Evolutionary conservation across 2,329 filamentous ascomycete species (phyloP).

Genomic region (Exophiala sideris): DNA sequence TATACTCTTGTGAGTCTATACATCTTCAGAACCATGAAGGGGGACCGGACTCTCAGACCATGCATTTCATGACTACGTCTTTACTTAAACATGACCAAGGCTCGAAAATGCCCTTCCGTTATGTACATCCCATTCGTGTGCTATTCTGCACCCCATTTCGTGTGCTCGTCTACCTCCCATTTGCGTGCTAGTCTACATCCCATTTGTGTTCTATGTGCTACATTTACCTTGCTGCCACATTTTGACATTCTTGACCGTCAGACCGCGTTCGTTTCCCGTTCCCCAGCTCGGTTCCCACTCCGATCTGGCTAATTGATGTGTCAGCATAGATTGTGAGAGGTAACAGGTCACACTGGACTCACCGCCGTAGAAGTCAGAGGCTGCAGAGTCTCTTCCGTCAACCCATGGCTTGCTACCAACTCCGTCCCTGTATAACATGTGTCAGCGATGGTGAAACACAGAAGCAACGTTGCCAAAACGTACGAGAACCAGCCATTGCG

Average conservation of each 20-base stretch:
- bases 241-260: slow-evolving; percentile 47
- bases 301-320: slow-evolving; percentile 9
- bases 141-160: slow-evolving; percentile 11
- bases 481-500: slow-evolving; percentile 48
- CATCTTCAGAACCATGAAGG: too few species aligned
- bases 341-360: slow-evolving; percentile 1
- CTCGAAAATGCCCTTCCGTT: slow-evolving; percentile 8
- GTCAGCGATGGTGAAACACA: slow-evolving; percentile 38
- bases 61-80: not conserved
- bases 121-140: slow-evolving; percentile 16
- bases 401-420: slow-evolving; percentile 32
- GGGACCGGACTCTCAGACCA: too few species aligned
- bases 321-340: slow-evolving; percentile 9
- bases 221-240: slow-evolving; percentile 39
- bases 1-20: too few species aligned
- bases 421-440: slow-evolving; percentile 34
- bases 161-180: slow-evolving; percentile 14
- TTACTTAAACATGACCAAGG: slow-evolving; percentile 10
- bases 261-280: slow-evolving; percentile 40
- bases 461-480: slow-evolving; percentile 11
- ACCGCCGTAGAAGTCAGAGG: slow-evolving; percentile 36
- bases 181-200: slow-evolving; percentile 11
- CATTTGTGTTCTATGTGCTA: not conserved
- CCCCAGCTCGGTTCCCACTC: slow-evolving; percentile 51
- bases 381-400: slow-evolving; percentile 24